Evolutionary conservation across 2,329 filamentous ascomycete species (phyloP).

Genomic region (Beauveria sp.): DNA sequence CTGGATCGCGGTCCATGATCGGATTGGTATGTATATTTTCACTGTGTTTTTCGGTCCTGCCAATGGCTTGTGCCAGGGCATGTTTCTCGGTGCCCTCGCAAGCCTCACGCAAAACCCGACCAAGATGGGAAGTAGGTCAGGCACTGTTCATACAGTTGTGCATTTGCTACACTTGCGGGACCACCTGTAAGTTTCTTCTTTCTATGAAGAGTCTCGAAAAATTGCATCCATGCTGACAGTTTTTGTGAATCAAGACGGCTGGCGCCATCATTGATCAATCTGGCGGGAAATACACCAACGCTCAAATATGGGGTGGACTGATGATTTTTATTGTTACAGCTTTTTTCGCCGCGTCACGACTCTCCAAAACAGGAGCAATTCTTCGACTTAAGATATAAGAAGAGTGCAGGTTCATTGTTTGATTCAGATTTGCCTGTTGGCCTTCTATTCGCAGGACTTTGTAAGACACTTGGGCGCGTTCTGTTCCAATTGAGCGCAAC

Average conservation of each 20-base stretch:
- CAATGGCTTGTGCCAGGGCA: conserved; percentile 21
- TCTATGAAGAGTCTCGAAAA: not conserved
- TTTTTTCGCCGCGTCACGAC: not conserved
- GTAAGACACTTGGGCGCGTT: too few relatives aligned
- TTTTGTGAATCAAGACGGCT: conserved; percentile 4
- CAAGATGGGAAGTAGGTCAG: conserved; percentile 35
- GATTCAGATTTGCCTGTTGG: not conserved
- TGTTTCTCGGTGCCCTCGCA: conserved; percentile 30
- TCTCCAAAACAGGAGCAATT: not conserved
- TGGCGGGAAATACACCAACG: conserved; percentile 16
- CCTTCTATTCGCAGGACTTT: too few relatives aligned
- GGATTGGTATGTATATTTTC: conserved; percentile 23
- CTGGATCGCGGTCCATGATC: conserved; percentile 22
- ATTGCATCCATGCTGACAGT: not conserved
- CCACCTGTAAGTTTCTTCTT: conserved; percentile 23
- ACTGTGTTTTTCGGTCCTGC: conserved; percentile 22
- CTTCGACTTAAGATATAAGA: not conserved
- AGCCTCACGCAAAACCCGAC: conserved; percentile 32
- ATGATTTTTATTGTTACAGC: not conserved
- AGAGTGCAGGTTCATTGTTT: not conserved
- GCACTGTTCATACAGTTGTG: conserved; percentile 36
- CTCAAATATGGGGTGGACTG: conserved; percentile 25
- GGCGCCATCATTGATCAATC: conserved; percentile 23
- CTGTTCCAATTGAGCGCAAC: too few relatives aligned
- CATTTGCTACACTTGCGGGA: conserved; percentile 34